Percentiles rank a stretch among this genome's conserved stretches.
Evolutionary conservation across 495 filamentous ascomycete genomes (phyloP).

Genomic region (Parathielavia hyrcaniae): DNA sequence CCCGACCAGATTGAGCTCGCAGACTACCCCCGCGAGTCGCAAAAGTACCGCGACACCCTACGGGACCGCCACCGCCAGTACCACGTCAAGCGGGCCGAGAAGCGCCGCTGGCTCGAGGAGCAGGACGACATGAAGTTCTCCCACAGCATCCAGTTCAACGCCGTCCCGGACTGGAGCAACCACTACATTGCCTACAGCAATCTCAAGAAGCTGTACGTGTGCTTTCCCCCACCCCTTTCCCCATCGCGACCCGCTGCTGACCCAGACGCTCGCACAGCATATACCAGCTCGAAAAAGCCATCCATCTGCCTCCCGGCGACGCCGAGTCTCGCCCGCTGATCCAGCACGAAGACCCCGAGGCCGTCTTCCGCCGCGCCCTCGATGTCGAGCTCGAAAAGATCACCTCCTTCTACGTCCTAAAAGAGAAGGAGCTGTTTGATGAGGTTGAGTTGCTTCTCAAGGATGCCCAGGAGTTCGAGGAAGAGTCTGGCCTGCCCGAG

Average conservation of each 20-base stretch:
- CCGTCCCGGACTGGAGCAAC: slow-evolving; percentile 96
- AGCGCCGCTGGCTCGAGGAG: slow-evolving; percentile 52
- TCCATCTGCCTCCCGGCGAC: slow-evolving; percentile 55
- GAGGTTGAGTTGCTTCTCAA: slow-evolving; percentile 69
- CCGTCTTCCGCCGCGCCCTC: slow-evolving; percentile 68
- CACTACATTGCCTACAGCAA: slow-evolving; percentile 98
- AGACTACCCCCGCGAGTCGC: slow-evolving; percentile 23
- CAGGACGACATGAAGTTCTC: slow-evolving; percentile 98
- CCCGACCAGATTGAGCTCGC: slow-evolving; percentile 36
- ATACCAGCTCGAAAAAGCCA: slow-evolving; percentile 81
- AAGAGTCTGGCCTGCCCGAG: slow-evolving; percentile 45
- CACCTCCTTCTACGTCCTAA: slow-evolving; percentile 77
- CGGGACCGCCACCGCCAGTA: slow-evolving; percentile 22
- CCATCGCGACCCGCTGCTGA: background rate
- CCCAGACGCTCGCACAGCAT: slow-evolving; percentile 56
- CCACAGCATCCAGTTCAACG: slow-evolving; percentile 98
- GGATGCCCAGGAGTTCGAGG: slow-evolving; percentile 68
- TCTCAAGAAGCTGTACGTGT: slow-evolving; percentile 89
- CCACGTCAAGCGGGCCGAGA: slow-evolving; percentile 40
- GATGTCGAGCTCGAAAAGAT: slow-evolving; percentile 93
- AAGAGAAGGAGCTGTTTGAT: slow-evolving; percentile 76
- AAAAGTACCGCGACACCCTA: slow-evolving; percentile 5
- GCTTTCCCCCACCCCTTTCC: background rate
- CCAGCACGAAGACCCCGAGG: slow-evolving; percentile 62
- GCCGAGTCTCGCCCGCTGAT: slow-evolving; percentile 81